phyloP scores from a whole-genome alignment of 2,329 filamentous ascomycete genomes.

The Bipolaris victoriae region DNA sequence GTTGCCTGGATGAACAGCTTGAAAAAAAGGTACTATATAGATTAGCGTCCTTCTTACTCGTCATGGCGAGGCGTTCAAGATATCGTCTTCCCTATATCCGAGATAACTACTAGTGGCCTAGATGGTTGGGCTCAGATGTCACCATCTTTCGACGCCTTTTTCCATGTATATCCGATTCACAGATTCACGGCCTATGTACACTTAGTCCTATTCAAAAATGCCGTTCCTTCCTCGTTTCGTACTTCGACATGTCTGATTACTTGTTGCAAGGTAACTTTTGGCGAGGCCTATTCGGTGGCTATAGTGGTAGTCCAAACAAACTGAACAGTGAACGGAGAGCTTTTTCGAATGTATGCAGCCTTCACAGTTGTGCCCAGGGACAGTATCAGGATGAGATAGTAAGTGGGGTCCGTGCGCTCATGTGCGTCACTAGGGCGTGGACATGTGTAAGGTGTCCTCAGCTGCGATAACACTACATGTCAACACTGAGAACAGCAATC shows the following conservation, averaged over 20 bases:
- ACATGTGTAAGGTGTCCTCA: constrained; percentile 2
- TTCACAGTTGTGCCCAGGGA: neutral
- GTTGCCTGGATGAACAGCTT: too few relatives aligned
- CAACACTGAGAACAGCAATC: neutral
- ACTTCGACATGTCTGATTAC: neutral
- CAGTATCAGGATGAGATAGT: neutral
- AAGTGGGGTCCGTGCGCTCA: constrained; percentile 5
- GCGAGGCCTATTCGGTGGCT: neutral
- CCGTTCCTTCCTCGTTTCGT: neutral
- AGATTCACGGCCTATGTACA: constrained; percentile 1
- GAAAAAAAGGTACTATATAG: neutral
- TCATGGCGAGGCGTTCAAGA: constrained; percentile 1
- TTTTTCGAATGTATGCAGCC: constrained; percentile 6
- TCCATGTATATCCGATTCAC: neutral
- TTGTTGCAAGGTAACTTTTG: too few relatives aligned
- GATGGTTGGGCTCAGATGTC: neutral
- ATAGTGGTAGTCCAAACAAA: neutral
- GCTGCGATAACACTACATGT: neutral
- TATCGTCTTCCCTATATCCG: neutral
- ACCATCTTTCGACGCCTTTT: neutral
- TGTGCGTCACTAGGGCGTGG: neutral
- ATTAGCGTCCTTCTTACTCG: neutral
- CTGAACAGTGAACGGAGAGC: constrained; percentile 2
- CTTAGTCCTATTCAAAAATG: neutral
- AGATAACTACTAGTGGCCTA: neutral